Evolutionary conservation across 208 protist species (phyloP), one percentile per base, ranked within the genome.

Genomic region (Acanthamoeba healyi): DNA sequence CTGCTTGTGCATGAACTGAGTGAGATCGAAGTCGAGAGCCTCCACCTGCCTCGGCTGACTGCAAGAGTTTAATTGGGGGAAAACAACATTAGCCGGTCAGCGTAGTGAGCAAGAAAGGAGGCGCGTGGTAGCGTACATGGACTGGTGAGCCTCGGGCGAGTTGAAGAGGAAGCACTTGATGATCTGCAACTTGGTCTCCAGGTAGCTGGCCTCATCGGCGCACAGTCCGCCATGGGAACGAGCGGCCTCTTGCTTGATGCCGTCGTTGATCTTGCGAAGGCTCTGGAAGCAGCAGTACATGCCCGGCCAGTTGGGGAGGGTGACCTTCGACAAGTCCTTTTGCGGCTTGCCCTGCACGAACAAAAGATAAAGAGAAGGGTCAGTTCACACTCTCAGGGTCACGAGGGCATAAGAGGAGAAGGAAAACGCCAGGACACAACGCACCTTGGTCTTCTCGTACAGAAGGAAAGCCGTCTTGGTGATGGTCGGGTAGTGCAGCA

Each of bases 81-180:
- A 17, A 72, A 72, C 26, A 82, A 14, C 46, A 51, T n/a, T n/a
- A 51, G 17, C 46, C 4, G 46, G 46, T 9, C 0, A 19, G 46
- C 46, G 17, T 51, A 3, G 2, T 19, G 42, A 51, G 22, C 1
- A 51, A 54, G 26, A 24, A 5, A 82, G 22, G 51, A 51, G 17
- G 15, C 9, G 1, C 2, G 3, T 5, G 72, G 19, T 10, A 32
- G 58, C 44, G 38, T 84, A 84, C 74, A 84, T 84, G 74, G 74
- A 84, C 42, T 84, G 36, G 42, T 84, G 74, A 5, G 74, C 74
- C 38, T 84, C 74, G 74, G 74, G 74, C 3, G 74, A 84, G 44
- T 84, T 84, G 74, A 84, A 84, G 2, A 84, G 74, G 74, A 84
- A 84, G 44, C 74, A 84, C 44, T 84, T 84, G 44, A 84, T 84